Percentiles rank a stretch among this genome's conserved stretches.
Conservation (phyloP, 129 eudicot species). For the Smallanthus sonchifolius region DNA sequence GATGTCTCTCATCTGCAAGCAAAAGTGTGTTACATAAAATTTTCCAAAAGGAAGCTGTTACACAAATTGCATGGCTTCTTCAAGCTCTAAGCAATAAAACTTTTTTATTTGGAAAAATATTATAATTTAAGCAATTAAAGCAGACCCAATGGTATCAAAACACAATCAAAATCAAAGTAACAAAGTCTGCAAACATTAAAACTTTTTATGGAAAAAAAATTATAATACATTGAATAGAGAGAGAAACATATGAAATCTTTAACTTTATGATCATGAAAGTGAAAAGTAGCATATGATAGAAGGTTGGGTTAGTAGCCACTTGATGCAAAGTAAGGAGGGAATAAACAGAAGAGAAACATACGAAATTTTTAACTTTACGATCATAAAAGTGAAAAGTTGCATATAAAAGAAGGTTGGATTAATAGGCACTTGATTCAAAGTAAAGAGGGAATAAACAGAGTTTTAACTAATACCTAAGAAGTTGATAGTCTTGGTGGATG, state of each 20-base stretch:
- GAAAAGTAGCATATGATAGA: slow-evolving; percentile 8
- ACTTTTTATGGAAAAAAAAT: background rate
- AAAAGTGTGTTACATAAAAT: too few relatives aligned
- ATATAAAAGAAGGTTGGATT: too few relatives aligned
- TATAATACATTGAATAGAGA: background rate
- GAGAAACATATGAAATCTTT: background rate
- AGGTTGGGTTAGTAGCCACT: slow-evolving; percentile 20
- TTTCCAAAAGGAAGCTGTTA: too few relatives aligned
- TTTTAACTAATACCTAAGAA: slow-evolving; percentile 21
- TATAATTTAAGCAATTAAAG: too few relatives aligned
- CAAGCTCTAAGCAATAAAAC: too few relatives aligned
- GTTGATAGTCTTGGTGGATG: slow-evolving; percentile 3
- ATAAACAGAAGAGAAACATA: slow-evolving; percentile 24
- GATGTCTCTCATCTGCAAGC: too few relatives aligned
- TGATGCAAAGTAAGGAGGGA: slow-evolving; percentile 7
- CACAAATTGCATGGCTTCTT: too few relatives aligned
- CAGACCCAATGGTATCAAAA: too few relatives aligned
- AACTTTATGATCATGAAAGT: slow-evolving; percentile 5
- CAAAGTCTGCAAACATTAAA: background rate
- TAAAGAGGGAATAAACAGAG: too few relatives aligned
- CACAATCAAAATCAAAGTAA: background rate
- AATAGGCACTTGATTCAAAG: too few relatives aligned
- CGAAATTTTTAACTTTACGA: slow-evolving; percentile 10
- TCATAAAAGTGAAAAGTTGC: slow-evolving; percentile 8
- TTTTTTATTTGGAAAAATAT: too few relatives aligned